These are phyloP conservation scores for Naganishia liquefaciens DNA, from an alignment of 1,284 basidiomycete genomes.

Conservation along the genomic window DNA sequence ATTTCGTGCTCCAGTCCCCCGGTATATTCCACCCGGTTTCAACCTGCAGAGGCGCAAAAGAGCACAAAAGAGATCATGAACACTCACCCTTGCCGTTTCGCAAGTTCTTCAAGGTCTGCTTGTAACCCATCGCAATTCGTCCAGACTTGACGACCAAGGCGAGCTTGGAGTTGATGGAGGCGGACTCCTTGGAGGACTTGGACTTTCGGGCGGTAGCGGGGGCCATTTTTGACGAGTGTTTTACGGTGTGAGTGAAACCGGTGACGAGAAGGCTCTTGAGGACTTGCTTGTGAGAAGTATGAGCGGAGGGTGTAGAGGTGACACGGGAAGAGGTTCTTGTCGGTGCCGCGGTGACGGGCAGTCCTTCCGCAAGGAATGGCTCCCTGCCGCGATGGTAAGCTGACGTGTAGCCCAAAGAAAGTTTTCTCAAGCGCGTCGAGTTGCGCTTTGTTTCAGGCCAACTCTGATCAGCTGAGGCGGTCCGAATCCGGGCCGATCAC, in stretches of 20 bases:
- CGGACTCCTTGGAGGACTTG: conserved; percentile 85
- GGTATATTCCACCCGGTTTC: conserved; percentile 17
- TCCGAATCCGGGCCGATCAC: too few species aligned
- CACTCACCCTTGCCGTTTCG: conserved; percentile 92
- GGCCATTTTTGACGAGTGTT: conserved; percentile 66
- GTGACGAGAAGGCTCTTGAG: conserved; percentile 31
- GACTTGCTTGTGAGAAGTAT: conserved; percentile 15
- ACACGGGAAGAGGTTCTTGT: conserved; percentile 8
- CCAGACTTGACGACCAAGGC: conserved; percentile 96
- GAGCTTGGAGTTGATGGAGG: conserved; percentile 93
- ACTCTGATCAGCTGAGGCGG: too few species aligned
- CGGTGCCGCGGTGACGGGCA: neutral
- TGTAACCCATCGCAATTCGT: conserved; percentile 76
- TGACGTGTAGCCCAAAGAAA: neutral
- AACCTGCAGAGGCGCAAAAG: neutral
- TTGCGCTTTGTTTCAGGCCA: neutral
- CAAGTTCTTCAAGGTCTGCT: conserved; percentile 97
- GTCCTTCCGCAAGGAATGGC: neutral
- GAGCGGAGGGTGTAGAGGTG: neutral
- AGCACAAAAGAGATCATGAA: conserved; percentile 34
- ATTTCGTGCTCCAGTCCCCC: conserved; percentile 33
- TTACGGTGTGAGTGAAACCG: conserved; percentile 5
- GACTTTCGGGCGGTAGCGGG: conserved; percentile 77
- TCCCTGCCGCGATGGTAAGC: neutral
- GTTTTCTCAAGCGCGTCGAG: neutral